A percentile compares a stretch with the other conserved stretches of the same genome.
phyloP scores from a whole-genome alignment of 2,329 filamentous ascomycete species.

The Didymellaceae sp. region DNA sequence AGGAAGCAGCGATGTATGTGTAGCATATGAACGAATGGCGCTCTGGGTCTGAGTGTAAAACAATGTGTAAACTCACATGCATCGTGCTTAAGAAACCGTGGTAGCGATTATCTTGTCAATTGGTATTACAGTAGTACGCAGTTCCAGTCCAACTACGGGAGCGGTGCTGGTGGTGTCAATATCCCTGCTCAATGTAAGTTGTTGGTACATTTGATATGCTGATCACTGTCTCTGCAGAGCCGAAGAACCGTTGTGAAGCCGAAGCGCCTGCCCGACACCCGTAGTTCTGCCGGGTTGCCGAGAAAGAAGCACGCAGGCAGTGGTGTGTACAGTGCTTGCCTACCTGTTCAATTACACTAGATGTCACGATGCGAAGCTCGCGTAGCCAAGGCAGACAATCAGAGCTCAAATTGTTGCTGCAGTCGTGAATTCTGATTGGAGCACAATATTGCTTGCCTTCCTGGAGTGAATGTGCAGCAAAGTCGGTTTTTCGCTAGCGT shows the following conservation, averaged over 20 bases:
- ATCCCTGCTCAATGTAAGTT: constrained; percentile 1
- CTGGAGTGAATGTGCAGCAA: constrained; percentile 7
- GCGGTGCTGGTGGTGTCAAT: background rate
- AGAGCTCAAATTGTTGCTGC: background rate
- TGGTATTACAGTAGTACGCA: background rate
- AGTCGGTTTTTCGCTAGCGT: constrained; percentile 34
- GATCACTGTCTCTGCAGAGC: too few species aligned
- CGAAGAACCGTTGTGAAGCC: too few species aligned
- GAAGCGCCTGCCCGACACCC: background rate
- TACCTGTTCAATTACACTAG: background rate
- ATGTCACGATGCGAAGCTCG: background rate
- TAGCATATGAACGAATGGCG: background rate
- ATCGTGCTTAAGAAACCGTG: constrained; percentile 5
- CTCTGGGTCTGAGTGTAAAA: too few species aligned
- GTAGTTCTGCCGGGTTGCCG: background rate
- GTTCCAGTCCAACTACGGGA: background rate
- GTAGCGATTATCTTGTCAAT: background rate
- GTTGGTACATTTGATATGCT: too few species aligned
- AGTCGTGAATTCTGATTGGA: background rate
- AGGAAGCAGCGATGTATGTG: background rate
- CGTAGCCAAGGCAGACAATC: background rate
- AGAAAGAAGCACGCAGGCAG: background rate
- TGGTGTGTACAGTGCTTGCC: background rate
- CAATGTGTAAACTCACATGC: constrained; percentile 19
- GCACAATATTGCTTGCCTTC: background rate